Evolutionary conservation across 2,329 filamentous ascomycete species (phyloP).

Genomic region (Trichophyton simii): DNA sequence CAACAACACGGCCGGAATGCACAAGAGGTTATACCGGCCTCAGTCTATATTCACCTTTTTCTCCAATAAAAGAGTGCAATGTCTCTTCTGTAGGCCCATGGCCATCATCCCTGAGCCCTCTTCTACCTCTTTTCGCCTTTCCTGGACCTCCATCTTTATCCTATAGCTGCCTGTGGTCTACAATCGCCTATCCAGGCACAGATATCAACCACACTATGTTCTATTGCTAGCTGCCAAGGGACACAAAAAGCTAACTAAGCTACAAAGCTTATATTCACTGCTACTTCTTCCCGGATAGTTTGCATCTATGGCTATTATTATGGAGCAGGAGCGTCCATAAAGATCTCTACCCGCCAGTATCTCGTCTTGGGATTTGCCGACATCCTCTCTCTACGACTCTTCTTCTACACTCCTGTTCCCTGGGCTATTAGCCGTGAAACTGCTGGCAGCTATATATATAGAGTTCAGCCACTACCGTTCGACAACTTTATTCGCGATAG

Average conservation of each 20-base stretch:
- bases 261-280: background rate
- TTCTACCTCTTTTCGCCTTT: too few species aligned
- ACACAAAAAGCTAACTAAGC: too few species aligned
- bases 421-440: conserved; percentile 3
- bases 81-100: background rate
- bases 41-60: background rate
- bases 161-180: too few species aligned
- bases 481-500: conserved; percentile 1
- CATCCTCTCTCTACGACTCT: background rate
- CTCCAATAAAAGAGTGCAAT: too few species aligned
- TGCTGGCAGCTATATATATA: background rate
- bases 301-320: conserved; percentile 6
- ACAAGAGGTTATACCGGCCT: background rate
- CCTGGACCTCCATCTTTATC: too few species aligned
- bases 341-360: background rate
- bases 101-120: too few species aligned
- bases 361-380: background rate
- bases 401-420: background rate
- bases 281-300: background rate
- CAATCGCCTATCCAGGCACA: too few species aligned
- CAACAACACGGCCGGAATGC: background rate
- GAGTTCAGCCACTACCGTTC: background rate
- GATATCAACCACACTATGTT: too few species aligned
- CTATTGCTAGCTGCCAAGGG: too few species aligned
- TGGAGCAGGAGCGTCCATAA: conserved; percentile 6